Base-by-base conservation (phyloP, 2,329 filamentous ascomycete species). In the Sporothrix pallida region DNA sequence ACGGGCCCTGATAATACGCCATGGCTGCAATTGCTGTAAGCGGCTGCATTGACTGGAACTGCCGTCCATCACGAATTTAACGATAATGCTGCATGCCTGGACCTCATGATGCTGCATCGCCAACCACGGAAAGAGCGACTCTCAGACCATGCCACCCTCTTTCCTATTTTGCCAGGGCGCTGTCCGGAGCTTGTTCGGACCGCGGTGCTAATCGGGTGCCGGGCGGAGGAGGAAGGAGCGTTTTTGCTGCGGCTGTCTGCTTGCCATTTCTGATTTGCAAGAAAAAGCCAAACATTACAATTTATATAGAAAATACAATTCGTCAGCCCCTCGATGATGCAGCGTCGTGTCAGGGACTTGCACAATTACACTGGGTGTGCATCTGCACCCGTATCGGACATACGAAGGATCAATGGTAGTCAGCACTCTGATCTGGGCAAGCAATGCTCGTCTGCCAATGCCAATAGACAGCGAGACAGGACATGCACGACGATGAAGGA, bases 61-160 rank as follows among this genome's bases (percentile, higher is more conserved):
- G 15, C 23, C 10, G 26, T 17, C 12, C 26, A 60, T 60, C 17
- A 15, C 26, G 15, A 37, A 17, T 37, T 9, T 37, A 23, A 9
- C 23, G 12, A 26, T 56, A 9, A 13, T 23, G 52, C 31, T 63
- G 60, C 60, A 20, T 63, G 60, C 56, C 26, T 23, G 42, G 56
- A 37, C 56, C 13, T 37, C 26, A 20, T 17, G 56, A 37, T 7
- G 31, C 37, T 7, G 23, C 20, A 44, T 62, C 26, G 15, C 58
- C 58, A 62, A 9, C 58, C 58, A 62, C 58, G 58, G 58, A 44
- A 42, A 62, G 58, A 42, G 58, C 58, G 31, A 42, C 31, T n/a
- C 31, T 44, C 58, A 31, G 26, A 9, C 31, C n/a, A 42, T 42
- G 15, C 15, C n/a, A 10, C 31, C 31, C 58, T 62, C 31, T 62